Conservation (phyloP, 805 yeast species). For the Pichia heedii region DNA sequence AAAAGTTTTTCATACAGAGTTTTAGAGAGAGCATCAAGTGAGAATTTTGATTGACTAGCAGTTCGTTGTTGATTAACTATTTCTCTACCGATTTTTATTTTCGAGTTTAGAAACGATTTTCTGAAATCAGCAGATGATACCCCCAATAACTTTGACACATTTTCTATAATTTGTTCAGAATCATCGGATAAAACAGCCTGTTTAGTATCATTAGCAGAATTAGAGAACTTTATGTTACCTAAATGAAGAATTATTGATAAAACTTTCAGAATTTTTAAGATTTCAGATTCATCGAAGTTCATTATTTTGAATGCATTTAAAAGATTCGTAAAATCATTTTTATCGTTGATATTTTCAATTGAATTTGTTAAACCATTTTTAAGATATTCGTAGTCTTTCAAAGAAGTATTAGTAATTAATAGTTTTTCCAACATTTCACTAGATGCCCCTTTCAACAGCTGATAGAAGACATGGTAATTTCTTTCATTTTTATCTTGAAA, state of each 20-base stretch:
- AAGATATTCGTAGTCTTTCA: conserved; percentile 48
- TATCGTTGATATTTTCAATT: conserved; percentile 73
- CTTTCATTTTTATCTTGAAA: conserved; percentile 69
- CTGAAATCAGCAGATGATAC: conserved; percentile 40
- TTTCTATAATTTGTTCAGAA: conserved; percentile 36
- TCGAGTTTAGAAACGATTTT: conserved; percentile 62
- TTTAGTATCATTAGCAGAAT: conserved; percentile 47
- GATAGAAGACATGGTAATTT: conserved; percentile 91
- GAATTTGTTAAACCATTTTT: conserved; percentile 39
- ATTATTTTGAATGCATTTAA: conserved; percentile 61
- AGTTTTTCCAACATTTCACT: conserved; percentile 38
- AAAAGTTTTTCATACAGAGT: conserved; percentile 79
- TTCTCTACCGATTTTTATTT: conserved; percentile 87
- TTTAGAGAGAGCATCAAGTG: conserved; percentile 83
- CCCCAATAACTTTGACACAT: conserved; percentile 56
- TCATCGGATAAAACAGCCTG: conserved; percentile 62
- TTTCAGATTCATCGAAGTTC: conserved; percentile 54
- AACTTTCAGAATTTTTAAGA: conserved; percentile 48
- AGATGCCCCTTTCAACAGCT: conserved; percentile 61
- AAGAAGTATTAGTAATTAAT: conserved; percentile 30
- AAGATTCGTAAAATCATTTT: conserved; percentile 53
- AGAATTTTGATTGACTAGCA: conserved; percentile 68
- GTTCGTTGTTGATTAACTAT: conserved; percentile 70
- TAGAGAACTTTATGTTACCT: conserved; percentile 73
- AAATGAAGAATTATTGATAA: conserved; percentile 73